These are phyloP conservation scores for Trichosporon sp. DNA, from an alignment of 1,284 basidiomycete species.

Conservation along the genomic window DNA sequence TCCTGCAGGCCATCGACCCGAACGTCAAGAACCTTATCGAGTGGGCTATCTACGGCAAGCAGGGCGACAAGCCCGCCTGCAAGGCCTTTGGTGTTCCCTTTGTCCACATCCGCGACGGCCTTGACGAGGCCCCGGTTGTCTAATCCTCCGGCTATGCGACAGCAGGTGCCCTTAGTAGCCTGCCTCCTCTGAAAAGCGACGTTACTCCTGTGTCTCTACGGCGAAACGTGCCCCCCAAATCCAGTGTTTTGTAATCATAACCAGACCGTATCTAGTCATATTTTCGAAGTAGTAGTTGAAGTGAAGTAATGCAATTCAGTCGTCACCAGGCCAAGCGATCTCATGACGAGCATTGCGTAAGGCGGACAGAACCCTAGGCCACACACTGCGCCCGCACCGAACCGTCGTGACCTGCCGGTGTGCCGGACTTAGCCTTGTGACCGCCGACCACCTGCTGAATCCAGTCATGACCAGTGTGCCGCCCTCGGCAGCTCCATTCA, in stretches of 20 bases:
- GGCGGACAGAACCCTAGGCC: too few species aligned
- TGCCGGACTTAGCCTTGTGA: too few species aligned
- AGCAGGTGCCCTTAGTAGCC: too few species aligned
- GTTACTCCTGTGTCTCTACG: too few species aligned
- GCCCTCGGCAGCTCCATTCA: neutral
- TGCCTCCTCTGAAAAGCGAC: too few species aligned
- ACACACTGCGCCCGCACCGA: too few species aligned
- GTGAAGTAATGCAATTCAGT: neutral
- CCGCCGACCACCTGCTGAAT: too few species aligned
- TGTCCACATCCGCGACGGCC: neutral
- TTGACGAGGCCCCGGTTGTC: neutral
- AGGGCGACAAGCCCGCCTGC: neutral
- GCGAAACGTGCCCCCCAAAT: too few species aligned
- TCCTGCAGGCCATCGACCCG: slow-evolving; percentile 6
- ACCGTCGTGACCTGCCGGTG: too few species aligned
- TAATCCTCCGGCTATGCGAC: neutral
- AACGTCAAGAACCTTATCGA: slow-evolving; percentile 9
- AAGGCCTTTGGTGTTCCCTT: neutral
- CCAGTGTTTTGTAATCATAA: neutral
- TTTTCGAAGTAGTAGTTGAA: neutral
- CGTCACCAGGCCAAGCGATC: neutral
- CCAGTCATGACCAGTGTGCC: too few species aligned
- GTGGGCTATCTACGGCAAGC: slow-evolving; percentile 4
- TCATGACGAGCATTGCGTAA: neutral
- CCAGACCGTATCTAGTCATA: neutral